Conservation (phyloP, 2,329 filamentous ascomycete species). For the Bipolaris victoriae region DNA sequence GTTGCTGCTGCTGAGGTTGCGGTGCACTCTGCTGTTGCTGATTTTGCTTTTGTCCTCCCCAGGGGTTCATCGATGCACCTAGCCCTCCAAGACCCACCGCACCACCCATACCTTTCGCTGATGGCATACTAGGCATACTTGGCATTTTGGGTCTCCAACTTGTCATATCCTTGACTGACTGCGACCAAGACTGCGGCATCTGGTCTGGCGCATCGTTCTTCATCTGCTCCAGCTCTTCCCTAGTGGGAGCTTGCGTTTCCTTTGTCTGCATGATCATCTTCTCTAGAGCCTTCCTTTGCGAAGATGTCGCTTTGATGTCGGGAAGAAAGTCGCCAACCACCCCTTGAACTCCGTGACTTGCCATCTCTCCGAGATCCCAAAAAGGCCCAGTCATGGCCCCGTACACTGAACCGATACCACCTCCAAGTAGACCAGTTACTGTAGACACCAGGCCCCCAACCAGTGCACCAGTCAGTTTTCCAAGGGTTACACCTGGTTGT, state of each 20-base stretch:
- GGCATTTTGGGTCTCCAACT: constrained; percentile 38
- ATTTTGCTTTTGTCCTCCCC: constrained; percentile 15
- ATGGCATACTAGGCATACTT: constrained; percentile 39
- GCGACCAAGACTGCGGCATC: constrained; percentile 43
- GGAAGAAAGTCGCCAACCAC: constrained; percentile 45
- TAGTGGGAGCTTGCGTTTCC: constrained; percentile 40
- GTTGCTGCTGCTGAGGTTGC: constrained; percentile 8
- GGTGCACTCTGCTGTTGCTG: constrained; percentile 10
- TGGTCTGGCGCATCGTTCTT: constrained; percentile 42
- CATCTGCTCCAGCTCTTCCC: constrained; percentile 46
- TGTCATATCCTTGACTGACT: constrained; percentile 43
- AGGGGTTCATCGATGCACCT: constrained; percentile 14
- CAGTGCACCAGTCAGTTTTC: constrained; percentile 45
- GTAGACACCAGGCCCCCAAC: constrained; percentile 44
- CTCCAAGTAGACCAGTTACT: constrained; percentile 44
- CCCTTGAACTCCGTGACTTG: constrained; percentile 42
- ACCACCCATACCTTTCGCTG: constrained; percentile 29
- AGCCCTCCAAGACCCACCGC: constrained; percentile 29
- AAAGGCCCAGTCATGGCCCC: constrained; percentile 46
- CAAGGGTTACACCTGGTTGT: constrained; percentile 43
- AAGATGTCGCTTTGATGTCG: constrained; percentile 41
- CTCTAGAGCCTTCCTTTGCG: constrained; percentile 46
- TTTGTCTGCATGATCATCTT: constrained; percentile 49
- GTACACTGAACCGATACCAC: constrained; percentile 45
- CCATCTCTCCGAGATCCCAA: constrained; percentile 47